Evolutionary conservation across 805 yeast species (phyloP).

Genomic region (Yamadazyma sp.): DNA sequence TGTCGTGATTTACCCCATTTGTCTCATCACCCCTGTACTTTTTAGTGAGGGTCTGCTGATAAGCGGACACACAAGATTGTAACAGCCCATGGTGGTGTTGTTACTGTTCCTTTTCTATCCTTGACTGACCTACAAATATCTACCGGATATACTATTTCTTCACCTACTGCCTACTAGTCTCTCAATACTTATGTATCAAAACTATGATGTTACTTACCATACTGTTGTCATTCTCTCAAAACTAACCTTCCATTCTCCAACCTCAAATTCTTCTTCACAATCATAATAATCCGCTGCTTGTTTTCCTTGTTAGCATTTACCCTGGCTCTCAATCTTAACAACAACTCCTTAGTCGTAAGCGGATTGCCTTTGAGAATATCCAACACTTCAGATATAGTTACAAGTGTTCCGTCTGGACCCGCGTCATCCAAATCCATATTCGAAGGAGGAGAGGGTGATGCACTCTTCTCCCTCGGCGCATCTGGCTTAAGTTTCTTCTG

Average conservation of each 20-base stretch:
- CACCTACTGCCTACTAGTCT: too few species aligned
- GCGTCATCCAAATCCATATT: constrained; percentile 32
- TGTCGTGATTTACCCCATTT: not conserved
- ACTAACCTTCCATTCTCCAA: constrained; percentile 48
- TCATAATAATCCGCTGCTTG: constrained; percentile 55
- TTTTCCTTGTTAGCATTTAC: constrained; percentile 65
- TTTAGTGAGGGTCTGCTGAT: not conserved
- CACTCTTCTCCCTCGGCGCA: constrained; percentile 14
- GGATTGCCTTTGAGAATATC: constrained; percentile 58
- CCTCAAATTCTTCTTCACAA: constrained; percentile 57
- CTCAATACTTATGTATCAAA: not conserved
- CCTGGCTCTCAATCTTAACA: constrained; percentile 58
- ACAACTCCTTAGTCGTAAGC: constrained; percentile 61
- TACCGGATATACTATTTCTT: too few species aligned
- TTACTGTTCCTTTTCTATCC: not conserved
- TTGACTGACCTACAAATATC: not conserved
- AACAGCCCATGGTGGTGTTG: not conserved
- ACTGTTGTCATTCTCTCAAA: too few species aligned
- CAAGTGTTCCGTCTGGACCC: constrained; percentile 44
- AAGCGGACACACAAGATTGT: not conserved
- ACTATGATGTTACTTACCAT: too few species aligned
- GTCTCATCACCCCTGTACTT: too few species aligned
- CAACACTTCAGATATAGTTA: constrained; percentile 73
- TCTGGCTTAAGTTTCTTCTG: constrained; percentile 29
- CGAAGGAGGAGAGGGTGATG: constrained; percentile 18